phyloP scores from a whole-genome alignment of 768 basidiomycete genomes.

The Baorangia bicolor region DNA sequence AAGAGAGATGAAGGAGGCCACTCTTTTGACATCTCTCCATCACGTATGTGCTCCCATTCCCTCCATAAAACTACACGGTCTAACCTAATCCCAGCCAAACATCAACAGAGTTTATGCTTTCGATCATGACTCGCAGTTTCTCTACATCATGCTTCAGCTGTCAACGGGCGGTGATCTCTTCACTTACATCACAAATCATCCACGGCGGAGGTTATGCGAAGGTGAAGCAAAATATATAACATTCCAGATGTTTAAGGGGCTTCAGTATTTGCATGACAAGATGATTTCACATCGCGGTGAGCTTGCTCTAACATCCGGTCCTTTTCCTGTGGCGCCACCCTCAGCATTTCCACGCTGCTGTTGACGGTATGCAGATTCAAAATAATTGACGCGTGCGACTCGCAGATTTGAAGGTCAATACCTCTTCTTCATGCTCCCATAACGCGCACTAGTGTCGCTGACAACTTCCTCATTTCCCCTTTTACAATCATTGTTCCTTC shows the following conservation, averaged over 20 bases:
- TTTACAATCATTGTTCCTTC: background rate
- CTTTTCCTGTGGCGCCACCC: background rate
- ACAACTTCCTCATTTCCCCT: background rate
- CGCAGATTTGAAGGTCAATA: constrained; percentile 63
- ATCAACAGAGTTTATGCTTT: constrained; percentile 78
- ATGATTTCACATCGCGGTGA: constrained; percentile 78
- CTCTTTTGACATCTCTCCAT: constrained; percentile 64
- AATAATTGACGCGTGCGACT: background rate
- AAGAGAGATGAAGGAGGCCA: constrained; percentile 76
- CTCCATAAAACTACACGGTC: background rate
- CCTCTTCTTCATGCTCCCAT: background rate
- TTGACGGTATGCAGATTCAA: background rate
- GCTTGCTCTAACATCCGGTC: constrained; percentile 9
- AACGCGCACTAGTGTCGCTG: background rate
- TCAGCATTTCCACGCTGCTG: background rate
- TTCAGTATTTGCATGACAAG: constrained; percentile 68
- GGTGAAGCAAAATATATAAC: constrained; percentile 84
- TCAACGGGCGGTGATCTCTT: constrained; percentile 89
- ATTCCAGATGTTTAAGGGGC: constrained; percentile 72
- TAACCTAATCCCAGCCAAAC: constrained; percentile 54
- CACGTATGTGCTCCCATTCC: constrained; percentile 51
- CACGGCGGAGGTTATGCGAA: constrained; percentile 60
- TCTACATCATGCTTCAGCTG: constrained; percentile 84
- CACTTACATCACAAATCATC: constrained; percentile 71
- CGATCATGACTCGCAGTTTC: constrained; percentile 57